Percentiles rank a stretch among this genome's conserved stretches.
Conservation (phyloP, 1,284 basidiomycete species). For the Boletus semigastroideus region DNA sequence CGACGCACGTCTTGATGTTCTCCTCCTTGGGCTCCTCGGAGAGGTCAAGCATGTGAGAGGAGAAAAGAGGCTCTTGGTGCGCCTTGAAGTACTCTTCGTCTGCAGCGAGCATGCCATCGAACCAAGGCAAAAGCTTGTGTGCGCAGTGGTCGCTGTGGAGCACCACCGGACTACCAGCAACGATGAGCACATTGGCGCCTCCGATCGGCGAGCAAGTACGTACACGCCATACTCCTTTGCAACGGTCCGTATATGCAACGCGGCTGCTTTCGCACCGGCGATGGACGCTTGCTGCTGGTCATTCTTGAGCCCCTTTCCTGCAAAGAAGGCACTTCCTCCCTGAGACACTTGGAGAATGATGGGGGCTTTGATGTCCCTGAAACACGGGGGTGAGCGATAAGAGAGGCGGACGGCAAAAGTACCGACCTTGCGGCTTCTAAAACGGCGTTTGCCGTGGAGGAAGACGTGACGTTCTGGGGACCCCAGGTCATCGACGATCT, state of each 20-base stretch:
- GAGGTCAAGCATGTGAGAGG: constrained; percentile 99
- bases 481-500: constrained; percentile 2
- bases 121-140: constrained; percentile 98
- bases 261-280: constrained; percentile 88
- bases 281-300: constrained; percentile 97
- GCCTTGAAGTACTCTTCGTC: constrained; percentile 93
- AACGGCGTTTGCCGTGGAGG: constrained; percentile 72
- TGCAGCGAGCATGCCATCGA: constrained; percentile 98
- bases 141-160: constrained; percentile 99
- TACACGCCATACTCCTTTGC: constrained; percentile 90
- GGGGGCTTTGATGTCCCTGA: constrained; percentile 87
- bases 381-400: constrained; percentile 3
- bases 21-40: constrained; percentile 98
- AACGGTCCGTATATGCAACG: constrained; percentile 88
- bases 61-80: constrained; percentile 92
- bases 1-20: constrained; percentile 92
- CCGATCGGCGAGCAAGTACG: constrained; percentile 35
- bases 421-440: constrained; percentile 71
- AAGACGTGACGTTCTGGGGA: constrained; percentile 67
- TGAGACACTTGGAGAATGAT: constrained; percentile 99
- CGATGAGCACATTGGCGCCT: background rate
- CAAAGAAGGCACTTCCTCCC: constrained; percentile 95
- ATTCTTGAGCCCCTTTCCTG: constrained; percentile 95
- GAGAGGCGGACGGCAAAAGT: background rate
- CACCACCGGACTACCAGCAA: constrained; percentile 77